Percentiles rank a stretch among this genome's conserved stretches.
Conservation (phyloP, 306 rosid genomes). For the Prunus mume region DNA sequence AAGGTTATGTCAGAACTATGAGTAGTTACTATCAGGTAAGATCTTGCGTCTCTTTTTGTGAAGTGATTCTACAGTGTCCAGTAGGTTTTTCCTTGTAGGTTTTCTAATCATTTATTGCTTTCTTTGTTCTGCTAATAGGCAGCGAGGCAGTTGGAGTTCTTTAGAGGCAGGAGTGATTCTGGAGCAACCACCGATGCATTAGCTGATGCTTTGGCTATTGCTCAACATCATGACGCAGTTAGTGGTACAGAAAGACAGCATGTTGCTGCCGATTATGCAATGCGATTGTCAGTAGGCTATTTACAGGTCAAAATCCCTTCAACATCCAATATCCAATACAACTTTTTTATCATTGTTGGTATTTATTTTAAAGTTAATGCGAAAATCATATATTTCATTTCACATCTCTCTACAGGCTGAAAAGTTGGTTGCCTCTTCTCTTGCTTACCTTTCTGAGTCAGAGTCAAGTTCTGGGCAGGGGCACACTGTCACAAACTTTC, state of each 20-base stretch:
- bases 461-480: conserved; percentile 28
- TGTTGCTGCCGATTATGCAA: conserved; percentile 84
- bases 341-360: conserved; percentile 15
- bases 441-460: conserved; percentile 54
- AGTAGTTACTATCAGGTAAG: conserved; percentile 83
- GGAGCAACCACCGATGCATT: conserved; percentile 66
- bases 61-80: neutral
- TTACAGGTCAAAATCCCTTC: conserved; percentile 47
- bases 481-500: conserved; percentile 38
- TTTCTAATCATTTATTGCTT: conserved; percentile 9
- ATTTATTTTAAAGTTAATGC: conserved; percentile 14
- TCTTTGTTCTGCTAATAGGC: conserved; percentile 49
- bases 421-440: conserved; percentile 65
- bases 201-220: conserved; percentile 83
- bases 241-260: conserved; percentile 84
- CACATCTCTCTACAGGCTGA: conserved; percentile 55
- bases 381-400: conserved; percentile 2
- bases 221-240: conserved; percentile 92
- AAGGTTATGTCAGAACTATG: conserved; percentile 72
- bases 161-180: conserved; percentile 57
- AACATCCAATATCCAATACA: neutral
- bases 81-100: neutral
- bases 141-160: conserved; percentile 83
- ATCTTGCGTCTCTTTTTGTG: conserved; percentile 7
- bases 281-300: conserved; percentile 74